A percentile compares a stretch with the other conserved stretches of the same genome.
Evolutionary conservation across 257 asterid species (phyloP).

Genomic region (Solanum commersonii): DNA sequence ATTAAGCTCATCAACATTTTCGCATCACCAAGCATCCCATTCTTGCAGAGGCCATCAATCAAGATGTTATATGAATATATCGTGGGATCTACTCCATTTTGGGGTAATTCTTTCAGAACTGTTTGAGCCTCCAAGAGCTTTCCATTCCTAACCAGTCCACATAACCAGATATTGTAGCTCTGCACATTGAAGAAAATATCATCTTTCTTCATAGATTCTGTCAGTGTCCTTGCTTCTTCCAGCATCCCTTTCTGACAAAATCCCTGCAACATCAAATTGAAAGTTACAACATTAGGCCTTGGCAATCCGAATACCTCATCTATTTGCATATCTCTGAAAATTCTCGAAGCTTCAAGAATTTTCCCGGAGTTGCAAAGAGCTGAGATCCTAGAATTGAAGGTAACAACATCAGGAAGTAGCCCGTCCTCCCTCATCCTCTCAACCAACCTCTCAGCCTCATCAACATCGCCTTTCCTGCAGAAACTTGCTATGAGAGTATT

Average conservation of each 20-base stretch:
- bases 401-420: slow-evolving; percentile 61
- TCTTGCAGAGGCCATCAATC: slow-evolving; percentile 65
- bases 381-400: slow-evolving; percentile 83
- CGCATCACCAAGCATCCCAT: slow-evolving; percentile 69
- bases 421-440: slow-evolving; percentile 86
- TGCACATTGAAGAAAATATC: slow-evolving; percentile 35
- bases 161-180: slow-evolving; percentile 70
- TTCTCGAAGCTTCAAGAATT: slow-evolving; percentile 75
- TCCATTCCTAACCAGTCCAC: slow-evolving; percentile 61
- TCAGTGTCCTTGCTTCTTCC: slow-evolving; percentile 57
- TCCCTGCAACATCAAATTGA: slow-evolving; percentile 72
- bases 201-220: slow-evolving; percentile 53
- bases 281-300: slow-evolving; percentile 60
- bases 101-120: slow-evolving; percentile 55
- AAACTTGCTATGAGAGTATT: slow-evolving; percentile 61
- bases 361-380: slow-evolving; percentile 75
- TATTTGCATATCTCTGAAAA: slow-evolving; percentile 88
- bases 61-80: slow-evolving; percentile 67
- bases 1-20: slow-evolving; percentile 52
- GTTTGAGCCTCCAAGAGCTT: slow-evolving; percentile 65
- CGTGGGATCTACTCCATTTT: slow-evolving; percentile 52
- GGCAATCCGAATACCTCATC: slow-evolving; percentile 66
- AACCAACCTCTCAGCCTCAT: slow-evolving; percentile 73
- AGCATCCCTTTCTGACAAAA: slow-evolving; percentile 71
- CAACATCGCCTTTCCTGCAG: slow-evolving; percentile 59